phyloP scores from a whole-genome alignment of 768 basidiomycete genomes.

The Brasilioporus rufonigricans region DNA sequence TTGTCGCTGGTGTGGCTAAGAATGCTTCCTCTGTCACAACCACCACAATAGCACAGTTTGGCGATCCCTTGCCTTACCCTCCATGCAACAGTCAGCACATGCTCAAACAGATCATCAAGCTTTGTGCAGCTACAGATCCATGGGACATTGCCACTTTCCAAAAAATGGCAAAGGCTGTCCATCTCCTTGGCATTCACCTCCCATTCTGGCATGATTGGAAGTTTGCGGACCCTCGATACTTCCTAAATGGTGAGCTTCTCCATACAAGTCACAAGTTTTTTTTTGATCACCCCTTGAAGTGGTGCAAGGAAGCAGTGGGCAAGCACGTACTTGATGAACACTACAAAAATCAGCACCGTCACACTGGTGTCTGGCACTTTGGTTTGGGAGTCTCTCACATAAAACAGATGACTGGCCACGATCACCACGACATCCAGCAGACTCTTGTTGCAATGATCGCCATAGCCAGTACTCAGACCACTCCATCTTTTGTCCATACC shows the following conservation, averaged over 20 bases:
- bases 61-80: background rate
- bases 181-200: background rate
- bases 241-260: conserved; percentile 5
- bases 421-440: background rate
- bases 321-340: background rate
- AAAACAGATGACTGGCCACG: background rate
- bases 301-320: conserved; percentile 5
- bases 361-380: background rate
- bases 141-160: conserved; percentile 28
- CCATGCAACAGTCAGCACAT: no score
- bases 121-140: conserved; percentile 2
- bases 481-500: background rate
- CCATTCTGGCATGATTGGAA: background rate
- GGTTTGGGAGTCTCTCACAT: background rate
- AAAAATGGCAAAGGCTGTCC: background rate
- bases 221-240: background rate
- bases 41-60: background rate
- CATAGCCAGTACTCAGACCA: no score
- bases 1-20: background rate
- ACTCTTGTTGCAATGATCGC: no score
- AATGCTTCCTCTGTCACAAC: background rate
- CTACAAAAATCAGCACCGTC: background rate
- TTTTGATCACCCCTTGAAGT: conserved; percentile 7
- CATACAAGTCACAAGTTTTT: conserved; percentile 5
- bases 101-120: background rate